A percentile compares a stretch with the other conserved stretches of the same genome.
These are phyloP conservation scores for Aspergillus sp. DNA, from an alignment of 2,329 filamentous ascomycete genomes.

Conservation along the genomic window DNA sequence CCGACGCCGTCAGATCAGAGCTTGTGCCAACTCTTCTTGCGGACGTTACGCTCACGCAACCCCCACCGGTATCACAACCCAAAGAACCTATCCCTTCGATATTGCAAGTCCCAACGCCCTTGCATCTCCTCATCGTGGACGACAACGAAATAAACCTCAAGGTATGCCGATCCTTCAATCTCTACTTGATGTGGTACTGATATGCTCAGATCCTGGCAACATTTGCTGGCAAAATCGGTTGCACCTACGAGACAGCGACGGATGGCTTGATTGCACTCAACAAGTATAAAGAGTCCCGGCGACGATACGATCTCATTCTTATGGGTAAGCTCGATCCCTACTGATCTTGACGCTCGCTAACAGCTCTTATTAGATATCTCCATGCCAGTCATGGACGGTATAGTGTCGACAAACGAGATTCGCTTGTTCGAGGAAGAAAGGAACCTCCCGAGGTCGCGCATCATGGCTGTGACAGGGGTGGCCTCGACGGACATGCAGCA, in stretches of 20 bases:
- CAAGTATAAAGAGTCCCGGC: conserved; percentile 31
- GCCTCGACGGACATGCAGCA: conserved; percentile 33
- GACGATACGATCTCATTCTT: conserved; percentile 39
- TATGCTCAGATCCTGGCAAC: conserved; percentile 36
- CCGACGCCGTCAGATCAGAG: neutral
- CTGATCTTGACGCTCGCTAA: neutral
- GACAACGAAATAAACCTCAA: conserved; percentile 47
- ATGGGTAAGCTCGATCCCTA: conserved; percentile 28
- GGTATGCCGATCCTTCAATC: conserved; percentile 13
- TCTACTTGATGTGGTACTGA: neutral
- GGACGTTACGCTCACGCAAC: neutral
- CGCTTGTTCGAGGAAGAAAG: conserved; percentile 36
- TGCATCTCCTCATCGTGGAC: conserved; percentile 43
- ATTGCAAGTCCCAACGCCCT: conserved; percentile 2
- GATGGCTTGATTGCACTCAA: conserved; percentile 46
- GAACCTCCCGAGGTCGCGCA: conserved; percentile 24
- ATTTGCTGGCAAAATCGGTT: conserved; percentile 42
- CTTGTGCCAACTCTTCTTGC: neutral
- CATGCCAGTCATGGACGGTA: conserved; percentile 50
- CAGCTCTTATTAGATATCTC: conserved; percentile 40
- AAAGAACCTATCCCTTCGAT: neutral
- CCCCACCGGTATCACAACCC: neutral
- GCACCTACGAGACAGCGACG: conserved; percentile 38
- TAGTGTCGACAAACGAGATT: conserved; percentile 46
- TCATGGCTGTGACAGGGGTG: conserved; percentile 34